Evolutionary conservation across 352 stramenopile species (phyloP), one percentile per base, ranked within the genome.

Genomic region (Phytophthora ramorum): DNA sequence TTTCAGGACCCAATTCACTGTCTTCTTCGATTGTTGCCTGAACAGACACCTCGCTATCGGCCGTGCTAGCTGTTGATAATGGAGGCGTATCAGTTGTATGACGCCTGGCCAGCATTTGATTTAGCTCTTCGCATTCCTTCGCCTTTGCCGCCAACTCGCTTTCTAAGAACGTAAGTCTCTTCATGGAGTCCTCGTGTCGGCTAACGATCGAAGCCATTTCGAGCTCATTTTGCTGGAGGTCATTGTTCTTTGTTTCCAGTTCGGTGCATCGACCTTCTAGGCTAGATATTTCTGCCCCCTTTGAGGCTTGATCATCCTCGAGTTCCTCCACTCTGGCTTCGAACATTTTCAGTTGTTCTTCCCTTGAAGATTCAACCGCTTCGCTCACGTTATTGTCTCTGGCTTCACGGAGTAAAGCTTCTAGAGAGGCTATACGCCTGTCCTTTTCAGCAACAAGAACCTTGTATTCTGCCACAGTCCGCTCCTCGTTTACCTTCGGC

Each of bases 401-500:
- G 9, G 40, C 34, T 45, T 76, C 65, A 7, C 66, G 50, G 3
- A 89, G 58, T 26, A 85, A 68, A 2, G 56, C 52, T 37, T 84
- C 72, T 7, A 92, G 50, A 0, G 65, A 46, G 7, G 69, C 71
- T 53, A 92, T 88, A 14, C 75, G 66, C 46, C 83, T 78, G 32
- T 92, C 81, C 38, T 88, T 88, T 43, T 83, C 75, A 9, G 75
- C 46, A 5, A 92, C 56, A 13, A 92, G 70, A 43, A 86, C 52
- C 62, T 92, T 92, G 68, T 79, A 92, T 54, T 90, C 79, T 8
- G 77, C 79, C 17, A 92, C 83, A 0, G 81, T 97, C 93, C 59
- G 95, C 88, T 89, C 99, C 93, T 92, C 79, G 52, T 92, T 95
- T 13, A 92, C 75, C 63, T 86, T 87, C 0, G 85, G 79, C 37